Percentiles rank a stretch among this genome's conserved stretches.
These are phyloP conservation scores for Cicer bijugum DNA, from an alignment of 306 rosid species.

Conservation along the genomic window DNA sequence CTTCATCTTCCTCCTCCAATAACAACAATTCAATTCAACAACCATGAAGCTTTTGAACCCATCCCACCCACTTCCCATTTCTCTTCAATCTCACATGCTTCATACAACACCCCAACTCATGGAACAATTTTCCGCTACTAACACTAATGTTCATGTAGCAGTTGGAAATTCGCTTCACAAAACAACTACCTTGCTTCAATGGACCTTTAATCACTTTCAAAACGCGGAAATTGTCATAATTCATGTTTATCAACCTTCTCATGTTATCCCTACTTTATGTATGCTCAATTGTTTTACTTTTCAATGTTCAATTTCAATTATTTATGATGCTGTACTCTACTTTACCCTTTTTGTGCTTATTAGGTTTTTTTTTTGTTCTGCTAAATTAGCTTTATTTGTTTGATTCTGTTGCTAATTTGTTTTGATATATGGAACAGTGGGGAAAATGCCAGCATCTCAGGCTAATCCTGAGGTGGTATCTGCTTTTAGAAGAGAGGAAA, in stretches of 20 bases:
- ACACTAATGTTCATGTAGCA: conserved; percentile 61
- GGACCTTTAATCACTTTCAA: conserved; percentile 60
- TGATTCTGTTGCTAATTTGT: conserved; percentile 26
- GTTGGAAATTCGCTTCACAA: conserved; percentile 69
- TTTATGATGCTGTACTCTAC: neutral
- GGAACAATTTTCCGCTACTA: conserved; percentile 41
- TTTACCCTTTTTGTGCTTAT: neutral
- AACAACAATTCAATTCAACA: neutral
- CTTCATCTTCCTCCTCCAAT: conserved; percentile 13
- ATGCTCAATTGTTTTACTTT: conserved; percentile 39
- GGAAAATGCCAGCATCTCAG: conserved; percentile 77
- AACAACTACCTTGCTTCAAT: conserved; percentile 62
- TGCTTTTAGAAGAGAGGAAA: conserved; percentile 70
- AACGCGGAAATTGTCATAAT: conserved; percentile 56
- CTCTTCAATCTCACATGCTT: neutral
- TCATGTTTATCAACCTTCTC: conserved; percentile 80
- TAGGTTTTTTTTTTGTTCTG: neutral
- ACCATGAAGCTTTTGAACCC: conserved; percentile 69
- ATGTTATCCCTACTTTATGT: conserved; percentile 75
- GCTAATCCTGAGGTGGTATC: conserved; percentile 67
- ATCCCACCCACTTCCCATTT: conserved; percentile 46
- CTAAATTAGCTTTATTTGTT: neutral
- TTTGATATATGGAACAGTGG: conserved; percentile 60
- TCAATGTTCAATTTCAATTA: neutral
- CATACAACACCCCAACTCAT: conserved; percentile 35